Conservation (phyloP, 2,329 filamentous ascomycete species). For the Biscogniauxia mediterranea region DNA sequence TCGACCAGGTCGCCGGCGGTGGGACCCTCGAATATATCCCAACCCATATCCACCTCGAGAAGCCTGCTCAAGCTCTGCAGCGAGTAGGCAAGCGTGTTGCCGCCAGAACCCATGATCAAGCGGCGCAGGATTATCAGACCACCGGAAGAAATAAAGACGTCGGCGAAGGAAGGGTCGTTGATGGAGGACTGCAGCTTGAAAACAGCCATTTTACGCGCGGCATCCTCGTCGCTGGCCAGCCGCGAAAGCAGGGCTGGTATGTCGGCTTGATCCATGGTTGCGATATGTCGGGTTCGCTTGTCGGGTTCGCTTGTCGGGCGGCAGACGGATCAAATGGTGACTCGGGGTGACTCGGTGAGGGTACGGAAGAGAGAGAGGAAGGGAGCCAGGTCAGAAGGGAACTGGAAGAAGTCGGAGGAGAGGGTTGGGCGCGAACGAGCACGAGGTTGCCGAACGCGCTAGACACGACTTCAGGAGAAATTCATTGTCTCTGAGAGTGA, state of each 20-base stretch:
- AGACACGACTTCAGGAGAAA: neutral
- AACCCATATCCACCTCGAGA: constrained; percentile 95
- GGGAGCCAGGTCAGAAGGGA: too few relatives aligned
- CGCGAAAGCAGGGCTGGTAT: constrained; percentile 64
- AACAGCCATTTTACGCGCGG: constrained; percentile 94
- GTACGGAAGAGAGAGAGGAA: neutral
- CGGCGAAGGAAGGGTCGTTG: constrained; percentile 93
- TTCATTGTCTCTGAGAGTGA: neutral
- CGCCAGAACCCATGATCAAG: constrained; percentile 79
- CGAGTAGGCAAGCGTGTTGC: constrained; percentile 94
- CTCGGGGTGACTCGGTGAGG: neutral
- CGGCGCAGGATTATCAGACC: constrained; percentile 79
- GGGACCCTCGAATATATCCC: constrained; percentile 76
- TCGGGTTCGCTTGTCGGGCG: neutral
- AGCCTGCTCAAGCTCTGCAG: constrained; percentile 84
- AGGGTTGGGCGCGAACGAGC: neutral
- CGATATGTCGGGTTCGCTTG: neutral
- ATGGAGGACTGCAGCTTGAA: constrained; percentile 97
- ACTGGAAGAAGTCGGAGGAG: neutral
- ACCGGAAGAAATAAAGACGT: constrained; percentile 89
- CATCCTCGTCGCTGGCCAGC: constrained; percentile 74
- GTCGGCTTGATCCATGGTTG: constrained; percentile 63
- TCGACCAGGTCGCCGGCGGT: constrained; percentile 66
- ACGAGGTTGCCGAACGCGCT: neutral
- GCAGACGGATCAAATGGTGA: neutral